Conservation (phyloP, 163 green algal genomes). For the Prototheca stagnorum region DNA sequence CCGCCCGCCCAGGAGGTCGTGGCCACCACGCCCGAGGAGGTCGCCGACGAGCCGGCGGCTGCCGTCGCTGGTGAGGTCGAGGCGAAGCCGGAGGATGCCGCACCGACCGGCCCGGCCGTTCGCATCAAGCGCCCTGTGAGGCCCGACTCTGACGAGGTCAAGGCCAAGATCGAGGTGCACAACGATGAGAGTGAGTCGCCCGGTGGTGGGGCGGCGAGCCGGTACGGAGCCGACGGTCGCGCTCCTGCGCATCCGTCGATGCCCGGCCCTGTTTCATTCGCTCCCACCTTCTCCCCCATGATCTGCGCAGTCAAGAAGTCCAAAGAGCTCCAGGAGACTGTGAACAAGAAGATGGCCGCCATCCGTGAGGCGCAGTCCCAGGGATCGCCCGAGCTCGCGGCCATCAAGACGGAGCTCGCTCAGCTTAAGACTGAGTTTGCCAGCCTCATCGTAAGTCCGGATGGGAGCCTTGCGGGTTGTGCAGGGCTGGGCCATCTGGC, state of each 20-base stretch:
- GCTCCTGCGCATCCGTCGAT: too few species aligned
- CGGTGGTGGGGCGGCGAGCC: neutral
- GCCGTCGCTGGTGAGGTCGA: neutral
- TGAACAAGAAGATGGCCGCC: conserved; percentile 15
- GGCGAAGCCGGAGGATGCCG: neutral
- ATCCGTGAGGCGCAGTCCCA: conserved; percentile 2
- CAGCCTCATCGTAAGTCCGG: conserved; percentile 14
- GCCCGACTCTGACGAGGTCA: conserved; percentile 17
- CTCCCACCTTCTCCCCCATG: neutral
- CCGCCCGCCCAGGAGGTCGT: too few species aligned
- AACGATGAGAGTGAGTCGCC: conserved; percentile 16
- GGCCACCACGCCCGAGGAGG: conserved; percentile 2
- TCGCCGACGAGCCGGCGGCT: neutral
- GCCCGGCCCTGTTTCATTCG: too few species aligned
- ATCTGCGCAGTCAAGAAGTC: conserved; percentile 16
- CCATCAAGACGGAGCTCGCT: conserved; percentile 18
- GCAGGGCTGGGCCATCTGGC: too few species aligned
- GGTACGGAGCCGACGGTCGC: neutral
- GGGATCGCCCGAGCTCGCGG: conserved; percentile 13
- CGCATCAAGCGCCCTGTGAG: conserved; percentile 8
- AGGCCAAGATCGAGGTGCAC: conserved; percentile 10
- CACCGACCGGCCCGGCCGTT: neutral
- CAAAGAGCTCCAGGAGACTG: conserved; percentile 21
- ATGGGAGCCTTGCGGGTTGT: too few species aligned
- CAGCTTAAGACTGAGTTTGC: conserved; percentile 15